Conservation (phyloP, 176 grass and related monocot species). For the Oryza officinalis region DNA sequence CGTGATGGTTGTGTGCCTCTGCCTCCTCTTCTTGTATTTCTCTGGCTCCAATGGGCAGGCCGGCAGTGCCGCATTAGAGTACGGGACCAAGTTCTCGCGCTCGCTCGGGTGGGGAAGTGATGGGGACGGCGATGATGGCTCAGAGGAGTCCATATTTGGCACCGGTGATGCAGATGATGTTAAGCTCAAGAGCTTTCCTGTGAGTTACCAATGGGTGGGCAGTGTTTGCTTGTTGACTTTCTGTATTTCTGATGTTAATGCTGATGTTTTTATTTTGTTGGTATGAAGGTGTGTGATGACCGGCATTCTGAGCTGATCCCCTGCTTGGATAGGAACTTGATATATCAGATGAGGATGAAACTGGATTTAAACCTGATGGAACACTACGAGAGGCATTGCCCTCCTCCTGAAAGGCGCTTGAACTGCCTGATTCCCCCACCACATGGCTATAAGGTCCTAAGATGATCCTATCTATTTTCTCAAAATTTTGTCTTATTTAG, state of each 20-base stretch:
- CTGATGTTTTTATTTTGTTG: conserved; percentile 10
- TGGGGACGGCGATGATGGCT: conserved; percentile 47
- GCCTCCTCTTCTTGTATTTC: conserved; percentile 86
- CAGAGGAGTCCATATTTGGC: conserved; percentile 82
- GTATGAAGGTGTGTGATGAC: conserved; percentile 81
- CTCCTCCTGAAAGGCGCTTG: conserved; percentile 82
- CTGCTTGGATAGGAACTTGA: conserved; percentile 98
- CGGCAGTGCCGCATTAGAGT: conserved; percentile 61
- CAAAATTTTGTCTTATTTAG: not conserved
- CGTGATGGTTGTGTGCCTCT: conserved; percentile 63
- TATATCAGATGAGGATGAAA: conserved; percentile 96
- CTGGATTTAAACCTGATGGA: conserved; percentile 98
- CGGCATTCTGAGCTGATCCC: conserved; percentile 95
- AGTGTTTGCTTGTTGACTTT: not conserved
- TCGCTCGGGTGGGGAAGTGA: conserved; percentile 73
- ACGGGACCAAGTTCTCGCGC: conserved; percentile 79
- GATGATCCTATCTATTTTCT: conserved; percentile 19
- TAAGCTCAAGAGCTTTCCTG: conserved; percentile 81
- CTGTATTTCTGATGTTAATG: conserved; percentile 13
- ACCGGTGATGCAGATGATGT: conserved; percentile 53
- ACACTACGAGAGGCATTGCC: conserved; percentile 98
- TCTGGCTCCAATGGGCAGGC: conserved; percentile 61
- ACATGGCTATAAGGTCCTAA: conserved; percentile 85
- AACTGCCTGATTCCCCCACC: conserved; percentile 95
- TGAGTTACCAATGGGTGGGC: conserved; percentile 43